Evolutionary conservation across 805 yeast species (phyloP).

Genomic region (Candida pseudofarinosa): DNA sequence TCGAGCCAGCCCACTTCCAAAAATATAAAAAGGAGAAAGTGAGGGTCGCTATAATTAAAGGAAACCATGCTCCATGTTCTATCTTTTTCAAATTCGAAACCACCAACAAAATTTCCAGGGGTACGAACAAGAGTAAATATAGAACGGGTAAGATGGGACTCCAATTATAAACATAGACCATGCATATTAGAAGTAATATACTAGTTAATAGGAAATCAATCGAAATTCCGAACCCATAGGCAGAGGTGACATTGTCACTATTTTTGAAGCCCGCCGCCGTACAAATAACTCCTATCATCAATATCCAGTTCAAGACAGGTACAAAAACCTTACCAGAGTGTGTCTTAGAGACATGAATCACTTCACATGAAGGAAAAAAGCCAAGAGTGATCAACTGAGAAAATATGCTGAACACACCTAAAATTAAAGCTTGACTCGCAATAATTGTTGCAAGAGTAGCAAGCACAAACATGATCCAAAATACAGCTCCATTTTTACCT

Average conservation of each 20-base stretch:
- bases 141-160: conserved; percentile 30
- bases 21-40: conserved; percentile 32
- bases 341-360: conserved; percentile 41
- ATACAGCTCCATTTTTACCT: conserved; percentile 37
- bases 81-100: conserved; percentile 49
- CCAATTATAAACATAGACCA: conserved; percentile 42
- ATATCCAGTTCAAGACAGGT: conserved; percentile 46
- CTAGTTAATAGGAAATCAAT: conserved; percentile 54
- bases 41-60: conserved; percentile 43
- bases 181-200: conserved; percentile 38
- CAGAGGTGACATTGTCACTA: conserved; percentile 50
- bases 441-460: conserved; percentile 55
- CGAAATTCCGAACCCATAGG: conserved; percentile 58
- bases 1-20: conserved; percentile 48
- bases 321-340: conserved; percentile 51
- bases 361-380: conserved; percentile 48
- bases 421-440: conserved; percentile 58
- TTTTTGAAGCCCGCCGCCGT: conserved; percentile 52
- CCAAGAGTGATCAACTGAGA: conserved; percentile 51
- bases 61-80: conserved; percentile 62
- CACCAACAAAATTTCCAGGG: conserved; percentile 45
- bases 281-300: conserved; percentile 48
- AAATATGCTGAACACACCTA: conserved; percentile 51
- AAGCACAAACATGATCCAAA: conserved; percentile 49
- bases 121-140: conserved; percentile 38